A percentile compares a stretch with the other conserved stretches of the same genome.
Conservation (phyloP, 192 early-diverging fungal genomes). For the Rhizoclosmatium sp. region DNA sequence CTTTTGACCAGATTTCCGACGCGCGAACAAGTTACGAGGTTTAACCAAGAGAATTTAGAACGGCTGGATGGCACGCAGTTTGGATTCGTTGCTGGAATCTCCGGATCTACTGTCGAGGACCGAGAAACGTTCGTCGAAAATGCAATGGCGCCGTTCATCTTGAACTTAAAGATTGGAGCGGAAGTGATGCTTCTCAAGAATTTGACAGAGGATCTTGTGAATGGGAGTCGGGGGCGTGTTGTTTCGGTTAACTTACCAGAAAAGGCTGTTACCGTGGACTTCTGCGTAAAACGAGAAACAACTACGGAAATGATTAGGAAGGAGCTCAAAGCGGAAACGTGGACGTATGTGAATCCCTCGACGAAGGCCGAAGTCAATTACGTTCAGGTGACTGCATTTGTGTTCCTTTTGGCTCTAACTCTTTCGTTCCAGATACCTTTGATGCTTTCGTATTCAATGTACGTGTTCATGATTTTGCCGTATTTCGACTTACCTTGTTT, state of each 20-base stretch:
- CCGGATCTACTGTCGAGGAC: not conserved
- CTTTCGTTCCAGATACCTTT: conserved; percentile 41
- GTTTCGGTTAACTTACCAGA: conserved; percentile 32
- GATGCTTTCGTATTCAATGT: conserved; percentile 54
- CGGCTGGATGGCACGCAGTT: conserved; percentile 29
- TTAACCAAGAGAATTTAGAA: conserved; percentile 58
- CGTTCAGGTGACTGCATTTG: no score
- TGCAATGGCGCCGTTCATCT: conserved; percentile 62
- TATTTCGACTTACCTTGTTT: no score
- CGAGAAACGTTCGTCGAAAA: conserved; percentile 43
- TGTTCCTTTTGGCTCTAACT: no score
- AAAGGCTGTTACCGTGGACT: conserved; percentile 41
- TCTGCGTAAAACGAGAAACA: no score
- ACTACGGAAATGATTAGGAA: no score
- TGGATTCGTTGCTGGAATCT: conserved; percentile 65
- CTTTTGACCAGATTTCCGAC: conserved; percentile 51
- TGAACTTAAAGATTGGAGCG: conserved; percentile 75
- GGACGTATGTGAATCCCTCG: no score
- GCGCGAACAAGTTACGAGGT: conserved; percentile 7
- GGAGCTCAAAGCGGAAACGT: no score
- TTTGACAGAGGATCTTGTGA: not conserved
- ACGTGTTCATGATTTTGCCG: no score
- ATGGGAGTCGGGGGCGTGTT: conserved; percentile 50
- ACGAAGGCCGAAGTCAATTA: no score
- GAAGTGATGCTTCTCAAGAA: conserved; percentile 85